A percentile compares a stretch with the other conserved stretches of the same genome.
Conservation (phyloP, 2,329 filamentous ascomycete genomes). For the Diplodia seriata region DNA sequence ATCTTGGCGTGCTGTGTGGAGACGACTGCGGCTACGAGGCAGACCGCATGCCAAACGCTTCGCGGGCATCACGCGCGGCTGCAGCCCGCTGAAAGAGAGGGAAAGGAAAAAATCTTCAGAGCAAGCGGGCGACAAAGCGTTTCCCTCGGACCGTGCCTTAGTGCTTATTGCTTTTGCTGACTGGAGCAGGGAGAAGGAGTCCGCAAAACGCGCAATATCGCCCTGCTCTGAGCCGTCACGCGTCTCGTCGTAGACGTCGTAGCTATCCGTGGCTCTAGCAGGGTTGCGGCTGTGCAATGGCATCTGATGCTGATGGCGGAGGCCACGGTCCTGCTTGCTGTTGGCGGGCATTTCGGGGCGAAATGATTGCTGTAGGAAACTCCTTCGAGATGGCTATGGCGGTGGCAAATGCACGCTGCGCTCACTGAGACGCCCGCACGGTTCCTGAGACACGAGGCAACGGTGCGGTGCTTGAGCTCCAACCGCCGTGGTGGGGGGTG, state of each 20-base stretch:
- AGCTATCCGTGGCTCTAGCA: background rate
- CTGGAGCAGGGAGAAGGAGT: background rate
- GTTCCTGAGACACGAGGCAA: constrained; percentile 25
- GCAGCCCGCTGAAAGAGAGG: background rate
- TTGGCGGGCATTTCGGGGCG: background rate
- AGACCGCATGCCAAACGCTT: too few species aligned
- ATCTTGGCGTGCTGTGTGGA: background rate
- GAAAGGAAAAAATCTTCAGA: background rate
- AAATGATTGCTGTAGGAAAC: background rate
- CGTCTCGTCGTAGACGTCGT: too few species aligned
- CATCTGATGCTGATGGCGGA: background rate
- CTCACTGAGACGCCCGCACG: constrained; percentile 4
- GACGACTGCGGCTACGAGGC: background rate
- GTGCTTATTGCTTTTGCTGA: constrained; percentile 13
- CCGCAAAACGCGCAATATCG: background rate
- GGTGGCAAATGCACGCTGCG: constrained; percentile 22
- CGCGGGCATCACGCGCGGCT: background rate
- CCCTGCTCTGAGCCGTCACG: too few species aligned
- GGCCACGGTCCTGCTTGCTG: background rate
- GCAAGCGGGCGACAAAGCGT: background rate
- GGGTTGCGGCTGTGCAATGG: constrained; percentile 5
- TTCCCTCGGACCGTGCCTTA: constrained; percentile 12
- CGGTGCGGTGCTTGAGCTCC: background rate
- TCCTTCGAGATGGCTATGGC: background rate
- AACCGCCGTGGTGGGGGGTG: too few species aligned